These are phyloP conservation scores for Trichophyton mentagrophytes DNA, from an alignment of 2,329 filamentous ascomycete species.

Conservation along the genomic window DNA sequence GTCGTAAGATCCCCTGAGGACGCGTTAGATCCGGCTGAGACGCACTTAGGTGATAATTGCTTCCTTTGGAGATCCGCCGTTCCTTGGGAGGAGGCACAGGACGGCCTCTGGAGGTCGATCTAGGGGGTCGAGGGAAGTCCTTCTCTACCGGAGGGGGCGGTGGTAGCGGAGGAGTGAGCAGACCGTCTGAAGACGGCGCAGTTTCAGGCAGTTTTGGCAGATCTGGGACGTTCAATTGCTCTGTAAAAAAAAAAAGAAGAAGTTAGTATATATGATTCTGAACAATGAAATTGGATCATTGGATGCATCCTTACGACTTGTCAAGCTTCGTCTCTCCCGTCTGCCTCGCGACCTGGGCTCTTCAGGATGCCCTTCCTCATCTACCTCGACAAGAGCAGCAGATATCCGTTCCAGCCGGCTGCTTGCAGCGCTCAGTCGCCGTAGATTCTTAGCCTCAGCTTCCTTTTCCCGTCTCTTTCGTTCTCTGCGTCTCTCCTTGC, in stretches of 20 bases:
- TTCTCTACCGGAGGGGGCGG: slow-evolving; percentile 63
- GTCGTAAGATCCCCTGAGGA: slow-evolving; percentile 43
- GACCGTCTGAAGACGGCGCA: slow-evolving; percentile 24
- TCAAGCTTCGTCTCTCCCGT: slow-evolving; percentile 60
- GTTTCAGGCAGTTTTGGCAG: slow-evolving; percentile 63
- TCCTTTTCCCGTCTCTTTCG: slow-evolving; percentile 77
- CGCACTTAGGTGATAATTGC: slow-evolving; percentile 74
- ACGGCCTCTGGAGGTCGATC: slow-evolving; percentile 58
- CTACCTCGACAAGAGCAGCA: slow-evolving; percentile 61
- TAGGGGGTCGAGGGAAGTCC: slow-evolving; percentile 57
- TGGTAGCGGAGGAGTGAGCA: slow-evolving; percentile 30
- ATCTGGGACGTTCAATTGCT: slow-evolving; percentile 55
- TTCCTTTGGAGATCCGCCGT: slow-evolving; percentile 62
- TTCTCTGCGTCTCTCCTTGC: slow-evolving; percentile 69
- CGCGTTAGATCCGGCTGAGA: slow-evolving; percentile 50
- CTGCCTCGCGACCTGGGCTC: slow-evolving; percentile 59
- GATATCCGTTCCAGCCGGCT: slow-evolving; percentile 72
- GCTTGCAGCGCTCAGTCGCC: slow-evolving; percentile 78
- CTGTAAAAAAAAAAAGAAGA: not conserved
- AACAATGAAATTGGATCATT: slow-evolving; percentile 51
- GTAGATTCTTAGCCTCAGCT: slow-evolving; percentile 61
- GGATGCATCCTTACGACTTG: slow-evolving; percentile 32
- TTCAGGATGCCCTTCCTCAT: slow-evolving; percentile 54
- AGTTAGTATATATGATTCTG: slow-evolving; percentile 41
- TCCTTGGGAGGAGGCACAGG: slow-evolving; percentile 82